These are phyloP conservation scores for Ceratobasidium sp. DNA, from an alignment of 1,284 basidiomycete species.

Conservation along the genomic window DNA sequence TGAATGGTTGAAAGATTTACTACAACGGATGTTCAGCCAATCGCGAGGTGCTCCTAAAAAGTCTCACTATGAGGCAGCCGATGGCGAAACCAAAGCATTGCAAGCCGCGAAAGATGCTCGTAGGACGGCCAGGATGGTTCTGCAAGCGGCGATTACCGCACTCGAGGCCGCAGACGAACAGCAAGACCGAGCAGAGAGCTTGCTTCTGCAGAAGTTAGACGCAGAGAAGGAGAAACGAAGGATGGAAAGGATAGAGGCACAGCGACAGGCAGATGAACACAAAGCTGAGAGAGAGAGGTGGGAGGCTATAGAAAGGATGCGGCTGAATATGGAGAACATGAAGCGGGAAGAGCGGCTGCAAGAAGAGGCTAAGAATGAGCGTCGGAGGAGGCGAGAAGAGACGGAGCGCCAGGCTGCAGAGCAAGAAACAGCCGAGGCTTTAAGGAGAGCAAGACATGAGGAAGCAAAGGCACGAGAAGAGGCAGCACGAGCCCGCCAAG, in stretches of 20 bases:
- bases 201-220: not conserved
- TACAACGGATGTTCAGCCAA: too few relatives aligned
- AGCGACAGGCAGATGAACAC: not conserved
- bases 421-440: not conserved
- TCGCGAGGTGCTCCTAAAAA: too few relatives aligned
- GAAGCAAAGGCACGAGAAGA: not conserved
- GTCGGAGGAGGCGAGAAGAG: conserved; percentile 6
- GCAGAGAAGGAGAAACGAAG: not conserved
- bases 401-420: not conserved
- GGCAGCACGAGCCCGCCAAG: not conserved
- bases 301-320: conserved; percentile 6
- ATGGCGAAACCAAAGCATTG: too few relatives aligned
- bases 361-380: conserved; percentile 23
- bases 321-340: not conserved
- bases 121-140: not conserved
- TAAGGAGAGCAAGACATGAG: not conserved
- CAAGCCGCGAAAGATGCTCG: not conserved
- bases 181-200: not conserved
- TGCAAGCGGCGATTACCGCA: conserved; percentile 2
- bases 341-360: conserved; percentile 28
- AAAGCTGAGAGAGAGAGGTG: not conserved
- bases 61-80: too few relatives aligned
- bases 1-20: too few relatives aligned
- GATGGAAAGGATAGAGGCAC: not conserved
- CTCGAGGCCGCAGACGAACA: not conserved